Percentiles rank a stretch among this genome's conserved stretches.
phyloP scores from a whole-genome alignment of 441 rosid species.

The Viola pubescens region DNA sequence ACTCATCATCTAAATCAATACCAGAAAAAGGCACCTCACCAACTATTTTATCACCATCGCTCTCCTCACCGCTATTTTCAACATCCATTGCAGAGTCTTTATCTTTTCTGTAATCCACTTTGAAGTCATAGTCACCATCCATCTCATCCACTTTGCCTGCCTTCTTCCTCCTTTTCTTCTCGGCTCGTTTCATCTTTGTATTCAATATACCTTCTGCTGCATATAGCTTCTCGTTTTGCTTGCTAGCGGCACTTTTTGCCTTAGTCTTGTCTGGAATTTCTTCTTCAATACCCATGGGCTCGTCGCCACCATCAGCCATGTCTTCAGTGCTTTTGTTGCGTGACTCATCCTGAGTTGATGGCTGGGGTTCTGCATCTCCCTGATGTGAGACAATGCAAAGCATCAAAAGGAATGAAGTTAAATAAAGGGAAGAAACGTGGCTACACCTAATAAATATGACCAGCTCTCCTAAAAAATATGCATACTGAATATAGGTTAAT shows the following conservation, averaged over 20 bases:
- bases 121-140: slow-evolving; percentile 75
- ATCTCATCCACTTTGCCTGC: slow-evolving; percentile 44
- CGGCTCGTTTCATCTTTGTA: slow-evolving; percentile 58
- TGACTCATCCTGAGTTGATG: slow-evolving; percentile 14
- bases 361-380: slow-evolving; percentile 32
- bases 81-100: slow-evolving; percentile 38
- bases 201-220: slow-evolving; percentile 65
- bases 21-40: slow-evolving; percentile 52
- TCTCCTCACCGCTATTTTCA: slow-evolving; percentile 22
- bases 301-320: slow-evolving; percentile 25
- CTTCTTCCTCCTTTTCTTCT: slow-evolving; percentile 69
- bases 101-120: slow-evolving; percentile 59
- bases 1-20: slow-evolving; percentile 39
- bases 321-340: slow-evolving; percentile 19
- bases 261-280: slow-evolving; percentile 29
- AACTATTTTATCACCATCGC: slow-evolving; percentile 20
- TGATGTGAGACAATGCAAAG: slow-evolving; percentile 14
- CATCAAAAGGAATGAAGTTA: background rate
- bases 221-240: slow-evolving; percentile 70
- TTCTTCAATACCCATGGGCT: slow-evolving; percentile 41
- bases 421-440: background rate
- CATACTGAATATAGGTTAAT: no score
- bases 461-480: no score
- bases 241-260: slow-evolving; percentile 32
- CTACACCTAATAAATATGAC: no score